Percentiles rank a stretch among this genome's conserved stretches.
These are phyloP conservation scores for Beauveria varroae DNA, from an alignment of 2,329 filamentous ascomycete genomes.

Conservation along the genomic window DNA sequence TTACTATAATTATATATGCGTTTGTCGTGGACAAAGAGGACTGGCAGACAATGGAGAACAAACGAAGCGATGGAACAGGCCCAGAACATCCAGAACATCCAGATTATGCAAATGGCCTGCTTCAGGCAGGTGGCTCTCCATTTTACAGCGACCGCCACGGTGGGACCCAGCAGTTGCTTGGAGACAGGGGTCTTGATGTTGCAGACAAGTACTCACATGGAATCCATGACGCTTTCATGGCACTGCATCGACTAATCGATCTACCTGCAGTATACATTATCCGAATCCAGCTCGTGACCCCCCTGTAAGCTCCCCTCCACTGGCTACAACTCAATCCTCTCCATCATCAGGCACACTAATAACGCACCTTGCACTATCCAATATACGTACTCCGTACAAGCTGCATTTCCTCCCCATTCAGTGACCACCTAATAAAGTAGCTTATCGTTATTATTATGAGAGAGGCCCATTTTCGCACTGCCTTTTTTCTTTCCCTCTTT, in stretches of 20 bases:
- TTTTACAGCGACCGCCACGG: no score
- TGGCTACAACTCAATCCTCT: no score
- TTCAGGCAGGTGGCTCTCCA: not conserved
- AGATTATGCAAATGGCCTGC: not conserved
- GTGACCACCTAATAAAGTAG: not conserved
- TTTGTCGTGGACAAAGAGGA: not conserved
- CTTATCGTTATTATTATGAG: not conserved
- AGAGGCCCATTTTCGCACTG: not conserved
- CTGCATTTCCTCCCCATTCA: conserved; percentile 13
- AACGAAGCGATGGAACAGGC: not conserved
- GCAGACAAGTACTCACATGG: no score
- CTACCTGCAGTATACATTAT: no score
- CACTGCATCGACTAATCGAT: no score
- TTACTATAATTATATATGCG: not conserved
- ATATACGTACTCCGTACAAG: conserved; percentile 11
- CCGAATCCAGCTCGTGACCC: no score
- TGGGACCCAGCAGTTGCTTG: no score
- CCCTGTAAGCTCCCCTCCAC: no score
- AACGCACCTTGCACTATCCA: not conserved
- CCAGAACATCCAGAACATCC: not conserved
- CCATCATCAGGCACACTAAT: no score
- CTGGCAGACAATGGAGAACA: not conserved
- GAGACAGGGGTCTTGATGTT: no score
- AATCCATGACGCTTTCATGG: no score
- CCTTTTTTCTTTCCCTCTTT: not conserved